phyloP scores from a whole-genome alignment of 1,139 yeast species.

The Hemisphaericaspora lyxosophila region DNA sequence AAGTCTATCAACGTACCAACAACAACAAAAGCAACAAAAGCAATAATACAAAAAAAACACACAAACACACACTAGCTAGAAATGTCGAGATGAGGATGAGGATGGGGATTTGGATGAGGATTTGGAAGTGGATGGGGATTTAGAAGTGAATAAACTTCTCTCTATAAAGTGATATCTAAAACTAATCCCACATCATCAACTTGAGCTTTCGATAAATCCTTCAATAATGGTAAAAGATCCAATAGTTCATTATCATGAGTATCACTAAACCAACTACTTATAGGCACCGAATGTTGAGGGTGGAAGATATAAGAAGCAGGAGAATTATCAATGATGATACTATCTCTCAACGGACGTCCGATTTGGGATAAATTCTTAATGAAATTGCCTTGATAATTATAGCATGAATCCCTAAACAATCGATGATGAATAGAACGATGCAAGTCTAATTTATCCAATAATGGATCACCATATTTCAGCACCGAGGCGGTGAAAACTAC shows the following conservation, averaged over 20 bases:
- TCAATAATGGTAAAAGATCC: conserved; percentile 87
- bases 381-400: conserved; percentile 78
- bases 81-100: no score
- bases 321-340: conserved; percentile 91
- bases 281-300: conserved; percentile 98
- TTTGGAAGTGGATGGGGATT: no score
- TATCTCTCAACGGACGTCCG: conserved; percentile 85
- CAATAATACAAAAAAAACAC: not conserved
- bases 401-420: conserved; percentile 76
- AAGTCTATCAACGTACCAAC: not conserved
- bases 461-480: conserved; percentile 92
- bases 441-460: conserved; percentile 81
- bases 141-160: no score
- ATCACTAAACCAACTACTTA: conserved; percentile 97
- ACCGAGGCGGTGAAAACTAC: conserved; percentile 97
- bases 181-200: conserved; percentile 85
- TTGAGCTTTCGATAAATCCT: conserved; percentile 67
- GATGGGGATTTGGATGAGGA: no score
- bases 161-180: conserved; percentile 65
- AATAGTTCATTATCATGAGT: conserved; percentile 93
- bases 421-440: conserved; percentile 81
- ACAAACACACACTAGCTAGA: not conserved
- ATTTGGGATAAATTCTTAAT: conserved; percentile 90
- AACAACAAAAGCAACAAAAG: not conserved
- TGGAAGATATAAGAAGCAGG: conserved; percentile 97